These are phyloP conservation scores for Diplodia corticola DNA, from an alignment of 2,329 filamentous ascomycete genomes.

Conservation along the genomic window DNA sequence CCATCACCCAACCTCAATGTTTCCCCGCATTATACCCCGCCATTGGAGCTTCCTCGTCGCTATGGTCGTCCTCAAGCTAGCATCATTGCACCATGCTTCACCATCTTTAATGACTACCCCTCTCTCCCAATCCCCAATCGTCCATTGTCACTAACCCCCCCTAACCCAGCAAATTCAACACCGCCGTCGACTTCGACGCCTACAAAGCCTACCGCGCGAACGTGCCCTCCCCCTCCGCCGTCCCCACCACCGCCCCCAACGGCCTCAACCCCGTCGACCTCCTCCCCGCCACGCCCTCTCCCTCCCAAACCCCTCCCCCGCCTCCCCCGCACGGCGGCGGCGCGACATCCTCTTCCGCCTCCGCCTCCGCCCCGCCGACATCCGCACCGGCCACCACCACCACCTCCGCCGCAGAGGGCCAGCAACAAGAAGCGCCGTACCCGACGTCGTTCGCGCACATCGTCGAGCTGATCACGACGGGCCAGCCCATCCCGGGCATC, in stretches of 20 bases:
- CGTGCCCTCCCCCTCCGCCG: neutral
- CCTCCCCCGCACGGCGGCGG: neutral
- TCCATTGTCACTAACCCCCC: slow-evolving; percentile 27
- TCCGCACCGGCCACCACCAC: neutral
- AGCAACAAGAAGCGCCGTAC: slow-evolving; percentile 60
- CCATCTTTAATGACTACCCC: neutral
- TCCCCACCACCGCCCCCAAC: neutral
- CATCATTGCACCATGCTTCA: neutral
- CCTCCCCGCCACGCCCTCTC: neutral
- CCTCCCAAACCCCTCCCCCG: slow-evolving; percentile 20
- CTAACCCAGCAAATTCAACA: slow-evolving; percentile 44
- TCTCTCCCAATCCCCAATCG: neutral
- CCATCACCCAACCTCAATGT: neutral
- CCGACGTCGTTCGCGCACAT: slow-evolving; percentile 83
- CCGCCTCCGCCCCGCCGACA: slow-evolving; percentile 21
- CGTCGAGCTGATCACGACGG: slow-evolving; percentile 78
- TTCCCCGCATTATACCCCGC: slow-evolving; percentile 14
- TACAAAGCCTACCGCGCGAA: slow-evolving; percentile 65
- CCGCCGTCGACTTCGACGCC: slow-evolving; percentile 61
- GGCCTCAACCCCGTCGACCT: slow-evolving; percentile 9
- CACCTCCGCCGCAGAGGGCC: too few species aligned
- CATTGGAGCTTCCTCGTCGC: neutral
- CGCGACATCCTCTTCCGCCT: slow-evolving; percentile 23
- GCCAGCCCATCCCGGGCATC: slow-evolving; percentile 83
- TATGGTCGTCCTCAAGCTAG: neutral